Evolutionary conservation across 305 asterid genomes (phyloP).

Genomic region (Solanum hybrid): DNA sequence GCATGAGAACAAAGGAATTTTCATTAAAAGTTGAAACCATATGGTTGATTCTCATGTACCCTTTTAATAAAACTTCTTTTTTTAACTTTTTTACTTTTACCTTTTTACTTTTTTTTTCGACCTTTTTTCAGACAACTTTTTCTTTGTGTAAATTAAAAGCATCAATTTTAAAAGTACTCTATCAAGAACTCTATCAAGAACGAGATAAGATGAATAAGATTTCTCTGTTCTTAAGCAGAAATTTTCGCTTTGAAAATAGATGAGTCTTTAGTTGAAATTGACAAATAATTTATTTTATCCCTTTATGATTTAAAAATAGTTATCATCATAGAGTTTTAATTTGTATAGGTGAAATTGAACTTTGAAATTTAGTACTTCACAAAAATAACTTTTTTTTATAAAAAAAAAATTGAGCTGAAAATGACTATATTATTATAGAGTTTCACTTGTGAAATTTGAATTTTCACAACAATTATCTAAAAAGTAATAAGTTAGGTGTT

Average conservation of each 20-base stretch:
- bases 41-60: constrained; percentile 10
- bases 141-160: neutral
- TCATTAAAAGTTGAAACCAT: constrained; percentile 6
- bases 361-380: neutral
- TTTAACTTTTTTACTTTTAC: neutral
- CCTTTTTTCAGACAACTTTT: neutral
- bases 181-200: neutral
- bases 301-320: neutral
- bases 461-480: neutral
- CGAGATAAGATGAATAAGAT: neutral
- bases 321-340: neutral
- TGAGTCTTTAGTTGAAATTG: neutral
- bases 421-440: neutral
- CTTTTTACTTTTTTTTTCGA: neutral
- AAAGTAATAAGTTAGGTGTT: neutral
- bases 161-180: neutral
- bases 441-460: neutral
- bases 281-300: neutral
- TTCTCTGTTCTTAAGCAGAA: neutral
- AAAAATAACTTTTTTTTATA: neutral
- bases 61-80: neutral
- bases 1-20: constrained; percentile 19
- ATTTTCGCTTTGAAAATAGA: neutral
- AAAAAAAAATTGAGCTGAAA: no score
- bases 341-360: neutral